phyloP scores from a whole-genome alignment of 371 early-diverging fungal genomes.

The Fennellomyces sp. region DNA sequence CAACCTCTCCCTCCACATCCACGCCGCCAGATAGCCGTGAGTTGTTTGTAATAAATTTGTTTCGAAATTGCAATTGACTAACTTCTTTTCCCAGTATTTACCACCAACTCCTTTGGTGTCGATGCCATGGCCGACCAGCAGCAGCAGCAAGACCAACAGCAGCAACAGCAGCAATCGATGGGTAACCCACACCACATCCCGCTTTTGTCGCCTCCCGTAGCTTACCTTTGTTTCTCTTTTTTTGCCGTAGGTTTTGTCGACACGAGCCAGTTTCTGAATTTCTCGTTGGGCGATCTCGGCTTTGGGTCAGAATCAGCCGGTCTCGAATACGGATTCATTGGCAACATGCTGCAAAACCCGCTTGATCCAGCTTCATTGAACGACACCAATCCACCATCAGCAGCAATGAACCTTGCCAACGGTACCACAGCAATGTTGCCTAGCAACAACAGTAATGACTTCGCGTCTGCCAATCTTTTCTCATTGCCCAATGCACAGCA shows the following conservation, averaged over 20 bases:
- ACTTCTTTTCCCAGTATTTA: constrained; percentile 1
- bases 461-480: neutral
- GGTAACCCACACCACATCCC: neutral
- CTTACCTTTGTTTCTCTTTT: too few relatives aligned
- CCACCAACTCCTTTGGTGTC: neutral
- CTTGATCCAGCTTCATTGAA: constrained; percentile 20
- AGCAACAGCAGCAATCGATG: neutral
- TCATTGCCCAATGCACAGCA: neutral
- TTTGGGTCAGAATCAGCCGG: constrained; percentile 50
- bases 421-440: neutral
- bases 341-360: constrained; percentile 40
- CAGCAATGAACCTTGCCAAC: constrained; percentile 5
- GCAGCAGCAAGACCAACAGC: neutral
- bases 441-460: neutral
- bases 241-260: constrained; percentile 13
- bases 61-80: neutral
- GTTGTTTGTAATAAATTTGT: too few relatives aligned
- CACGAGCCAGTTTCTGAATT: constrained; percentile 24
- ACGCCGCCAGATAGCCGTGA: too few relatives aligned
- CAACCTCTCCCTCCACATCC: neutral
- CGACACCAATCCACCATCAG: constrained; percentile 13
- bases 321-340: constrained; percentile 44
- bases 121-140: constrained; percentile 4
- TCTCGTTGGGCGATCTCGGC: constrained; percentile 38
- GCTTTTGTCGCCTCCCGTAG: too few relatives aligned